Evolutionary conservation across 164 flowering plant species (phyloP), one percentile per base, ranked within the genome.

Genomic region (Vitis cinerea): DNA sequence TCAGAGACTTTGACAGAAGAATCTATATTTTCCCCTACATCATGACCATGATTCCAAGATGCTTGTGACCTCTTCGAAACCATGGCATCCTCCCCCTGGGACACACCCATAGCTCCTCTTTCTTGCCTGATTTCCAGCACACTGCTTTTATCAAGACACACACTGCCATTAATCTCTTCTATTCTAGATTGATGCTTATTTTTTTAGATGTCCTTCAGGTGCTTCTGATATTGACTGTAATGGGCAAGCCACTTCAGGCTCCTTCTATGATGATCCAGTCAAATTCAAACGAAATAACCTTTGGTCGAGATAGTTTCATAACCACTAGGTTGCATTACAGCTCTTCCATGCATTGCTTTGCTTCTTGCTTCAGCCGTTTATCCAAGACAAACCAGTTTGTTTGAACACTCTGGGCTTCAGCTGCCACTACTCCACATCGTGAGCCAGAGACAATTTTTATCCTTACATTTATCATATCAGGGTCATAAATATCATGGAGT

Each of bases 261-360:
- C 83, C 55, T 49, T 72, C 57, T 73, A 74, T 30, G 87, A 84
- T 37, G 88, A 72, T 64, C 78, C 88, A 44, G 78, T 77, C 76
- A 94, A 77, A 78, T 91, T 94, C 72, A 94, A 64, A 12, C 94
- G 95, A 56, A 94, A 17, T 92, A 72, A 94, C 89, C 70, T 90
- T 90, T 19, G 99, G 86, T 23, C 72, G 87, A 29, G 91, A 83
- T 30, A 82, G 75, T 61, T 85, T 91, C 88, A 92, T 89, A 16
- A 86, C 82, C 16, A 94, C 93, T 72, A 94, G 80, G 72, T 94
- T 94, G 81, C 99, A 94, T 54, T 88, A 88, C 58, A 94, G 85
- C 69, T 88, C 90, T 64, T 87, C 92, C 87, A 90, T 83, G 84
- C 98, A 94, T 72, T 69, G 68, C 73, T 81, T 86, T 67, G 77